Base-by-base conservation (phyloP, 495 filamentous ascomycete species). In the Gamarada debralockiae region DNA sequence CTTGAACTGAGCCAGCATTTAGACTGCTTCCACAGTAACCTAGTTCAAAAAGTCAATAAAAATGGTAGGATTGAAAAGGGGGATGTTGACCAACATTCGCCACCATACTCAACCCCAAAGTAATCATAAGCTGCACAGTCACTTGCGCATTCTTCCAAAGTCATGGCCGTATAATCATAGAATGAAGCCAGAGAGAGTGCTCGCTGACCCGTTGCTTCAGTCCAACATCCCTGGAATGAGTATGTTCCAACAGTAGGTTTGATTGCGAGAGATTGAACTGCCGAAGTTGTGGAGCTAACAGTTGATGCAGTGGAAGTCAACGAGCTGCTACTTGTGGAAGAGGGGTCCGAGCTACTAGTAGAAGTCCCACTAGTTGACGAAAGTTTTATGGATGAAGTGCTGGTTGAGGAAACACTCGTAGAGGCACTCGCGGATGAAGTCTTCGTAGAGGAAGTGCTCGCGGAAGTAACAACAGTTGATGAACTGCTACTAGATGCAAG, bases 201-300 rank as follows among this genome's bases (percentile, higher is more conserved):
- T 27, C 57, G 29, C 4, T 43, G 41, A 13, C 9, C 46, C 3
- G 57, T 56, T 12, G 23, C 52, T 67, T 80, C 77, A 41, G 70
- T 75, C 53, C 66, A 72, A 61, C 77, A 80, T 53, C 67, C 65
- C 29, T 71, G 64, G 18, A 73, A 66, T 8, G 33, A 52, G 41
- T 74, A 79, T 7, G 61, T 68, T 3, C 71, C 74, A 9, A 77
- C 62, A 0, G 37, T 51, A 9, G 25, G 34, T 15, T 37, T 24
- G 3, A 41, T 45, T 21, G 55, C 37, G 7, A 51, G 57, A 38
- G 47, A 50, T 13, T 52, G 43, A n/a, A 48, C 27, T 36, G 52
- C 52, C 25, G 50, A n/a, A 42, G 39, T 8, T 20, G 39, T 42
- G n/a, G n/a, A n/a, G n/a, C n/a, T n/a, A n/a, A n/a, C n/a, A n/a